Evolutionary conservation across 257 asterid genomes (phyloP).

Genomic region (Prunella vulgaris): DNA sequence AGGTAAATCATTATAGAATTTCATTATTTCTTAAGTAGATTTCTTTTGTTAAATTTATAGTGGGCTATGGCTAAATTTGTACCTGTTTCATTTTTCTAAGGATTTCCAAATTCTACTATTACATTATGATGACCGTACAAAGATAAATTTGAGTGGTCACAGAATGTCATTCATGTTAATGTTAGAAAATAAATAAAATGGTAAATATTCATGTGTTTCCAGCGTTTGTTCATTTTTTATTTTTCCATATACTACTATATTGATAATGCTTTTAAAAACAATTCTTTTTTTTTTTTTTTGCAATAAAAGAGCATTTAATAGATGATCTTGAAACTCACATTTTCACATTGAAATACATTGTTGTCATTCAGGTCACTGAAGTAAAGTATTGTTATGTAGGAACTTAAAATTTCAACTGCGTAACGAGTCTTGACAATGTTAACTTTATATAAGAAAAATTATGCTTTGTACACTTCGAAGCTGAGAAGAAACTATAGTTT

Average conservation of each 20-base stretch:
- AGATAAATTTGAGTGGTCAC: constrained; percentile 98
- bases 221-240: constrained; percentile 12
- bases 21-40: neutral
- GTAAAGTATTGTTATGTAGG: constrained; percentile 4
- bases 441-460: neutral
- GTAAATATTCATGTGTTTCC: constrained; percentile 33
- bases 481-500: constrained; percentile 48
- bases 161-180: constrained; percentile 86
- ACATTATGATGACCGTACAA: constrained; percentile 92
- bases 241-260: constrained; percentile 2
- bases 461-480: constrained; percentile 55
- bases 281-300: neutral
- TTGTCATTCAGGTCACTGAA: neutral
- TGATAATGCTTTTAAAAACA: neutral
- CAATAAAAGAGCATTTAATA: neutral
- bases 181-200: constrained; percentile 88
- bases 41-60: constrained; percentile 10
- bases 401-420: neutral
- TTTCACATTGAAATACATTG: too few relatives aligned
- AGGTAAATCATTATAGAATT: constrained; percentile 44
- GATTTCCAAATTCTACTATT: constrained; percentile 95
- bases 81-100: constrained; percentile 64
- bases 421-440: neutral
- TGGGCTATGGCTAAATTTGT: constrained; percentile 20
- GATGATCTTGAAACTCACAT: neutral